phyloP scores from a whole-genome alignment of 805 yeast genomes.

The Candida sanyiensis region DNA sequence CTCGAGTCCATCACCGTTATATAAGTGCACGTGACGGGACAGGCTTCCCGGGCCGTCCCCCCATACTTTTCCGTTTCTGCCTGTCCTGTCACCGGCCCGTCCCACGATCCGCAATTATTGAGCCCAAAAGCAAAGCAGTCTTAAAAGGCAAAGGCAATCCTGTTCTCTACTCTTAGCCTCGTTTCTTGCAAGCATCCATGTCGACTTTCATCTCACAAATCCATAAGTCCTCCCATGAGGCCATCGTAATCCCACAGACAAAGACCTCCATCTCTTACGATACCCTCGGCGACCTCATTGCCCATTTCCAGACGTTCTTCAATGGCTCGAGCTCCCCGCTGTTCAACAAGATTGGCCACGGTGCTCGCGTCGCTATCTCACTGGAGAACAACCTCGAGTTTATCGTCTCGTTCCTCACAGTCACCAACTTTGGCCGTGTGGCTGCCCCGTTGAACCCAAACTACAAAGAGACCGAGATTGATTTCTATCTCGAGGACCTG shows the following conservation, averaged over 20 bases:
- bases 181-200: too few relatives aligned
- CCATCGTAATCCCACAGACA: conserved; percentile 8
- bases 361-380: conserved; percentile 51
- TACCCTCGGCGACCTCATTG: conserved; percentile 39
- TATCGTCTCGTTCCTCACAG: conserved; percentile 48
- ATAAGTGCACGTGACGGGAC: too few relatives aligned
- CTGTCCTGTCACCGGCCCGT: neutral
- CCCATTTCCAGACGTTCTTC: conserved; percentile 45
- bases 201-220: conserved; percentile 7
- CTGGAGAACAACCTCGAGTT: conserved; percentile 59
- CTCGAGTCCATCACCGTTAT: too few relatives aligned
- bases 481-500: conserved; percentile 58
- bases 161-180: too few relatives aligned
- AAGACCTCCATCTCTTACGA: conserved; percentile 33
- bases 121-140: neutral
- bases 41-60: too few relatives aligned
- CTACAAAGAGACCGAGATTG: conserved; percentile 56
- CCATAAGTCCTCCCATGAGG: conserved; percentile 6
- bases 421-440: conserved; percentile 48
- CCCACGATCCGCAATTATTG: neutral
- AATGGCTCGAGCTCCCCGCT: conserved; percentile 37
- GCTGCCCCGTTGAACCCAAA: conserved; percentile 68
- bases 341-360: conserved; percentile 28
- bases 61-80: too few relatives aligned
- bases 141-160: neutral